Evolutionary conservation across 2,329 filamentous ascomycete species (phyloP).

Genomic region (Zymoseptoria crescenta): DNA sequence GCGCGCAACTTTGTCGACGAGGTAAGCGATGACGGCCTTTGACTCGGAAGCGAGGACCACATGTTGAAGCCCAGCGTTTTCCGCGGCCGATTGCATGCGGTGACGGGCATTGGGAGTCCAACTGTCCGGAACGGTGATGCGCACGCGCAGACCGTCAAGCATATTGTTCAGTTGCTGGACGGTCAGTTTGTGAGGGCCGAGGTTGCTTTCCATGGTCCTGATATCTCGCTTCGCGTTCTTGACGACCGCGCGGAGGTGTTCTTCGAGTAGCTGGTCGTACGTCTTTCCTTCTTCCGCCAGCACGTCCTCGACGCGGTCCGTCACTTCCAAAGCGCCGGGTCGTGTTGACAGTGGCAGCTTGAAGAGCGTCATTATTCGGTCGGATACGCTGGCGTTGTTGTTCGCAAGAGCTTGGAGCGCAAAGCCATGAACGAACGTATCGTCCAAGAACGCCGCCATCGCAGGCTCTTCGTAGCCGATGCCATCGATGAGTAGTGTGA

Average conservation of each 20-base stretch:
- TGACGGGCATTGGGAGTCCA: slow-evolving; percentile 6
- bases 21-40: slow-evolving; percentile 10
- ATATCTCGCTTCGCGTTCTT: slow-evolving; percentile 3
- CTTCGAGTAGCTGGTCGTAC: slow-evolving; percentile 3
- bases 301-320: not conserved
- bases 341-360: slow-evolving; percentile 4
- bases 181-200: not conserved
- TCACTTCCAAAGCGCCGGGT: not conserved
- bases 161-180: not conserved
- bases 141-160: not conserved
- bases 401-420: slow-evolving; percentile 2
- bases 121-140: slow-evolving; percentile 11
- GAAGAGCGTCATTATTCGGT: slow-evolving; percentile 6
- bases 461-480: slow-evolving; percentile 1
- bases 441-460: slow-evolving; percentile 7
- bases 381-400: not conserved
- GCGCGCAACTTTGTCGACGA: slow-evolving; percentile 1
- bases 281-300: slow-evolving; percentile 3
- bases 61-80: slow-evolving; percentile 4
- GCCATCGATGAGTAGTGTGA: slow-evolving; percentile 1
- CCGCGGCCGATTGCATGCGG: slow-evolving; percentile 10
- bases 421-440: slow-evolving; percentile 5
- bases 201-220: not conserved
- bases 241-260: slow-evolving; percentile 6
- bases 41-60: slow-evolving; percentile 10